Evolutionary conservation across 345 rosid species (phyloP).

Genomic region (Populus davidiana): DNA sequence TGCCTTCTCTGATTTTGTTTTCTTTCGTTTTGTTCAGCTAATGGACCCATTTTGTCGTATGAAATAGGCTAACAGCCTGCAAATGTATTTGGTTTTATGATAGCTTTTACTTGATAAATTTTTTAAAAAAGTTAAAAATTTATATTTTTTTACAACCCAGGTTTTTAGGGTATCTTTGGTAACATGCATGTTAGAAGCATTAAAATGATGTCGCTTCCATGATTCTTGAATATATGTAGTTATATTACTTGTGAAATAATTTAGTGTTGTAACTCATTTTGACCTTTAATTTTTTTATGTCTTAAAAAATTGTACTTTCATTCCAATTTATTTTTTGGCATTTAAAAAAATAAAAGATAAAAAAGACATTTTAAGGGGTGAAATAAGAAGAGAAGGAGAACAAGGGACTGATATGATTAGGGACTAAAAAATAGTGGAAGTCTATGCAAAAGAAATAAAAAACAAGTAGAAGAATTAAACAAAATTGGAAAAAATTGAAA

Average conservation of each 20-base stretch:
- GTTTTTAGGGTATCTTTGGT: neutral
- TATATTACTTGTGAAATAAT: neutral
- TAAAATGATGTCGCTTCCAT: neutral
- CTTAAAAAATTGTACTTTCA: no score
- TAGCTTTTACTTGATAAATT: neutral
- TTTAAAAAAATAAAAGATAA: no score
- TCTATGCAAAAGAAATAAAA: neutral
- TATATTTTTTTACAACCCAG: neutral
- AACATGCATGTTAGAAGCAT: no score
- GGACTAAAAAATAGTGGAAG: neutral
- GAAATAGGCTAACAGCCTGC: neutral
- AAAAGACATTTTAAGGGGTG: neutral
- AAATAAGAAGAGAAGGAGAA: no score
- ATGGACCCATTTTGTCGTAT: no score
- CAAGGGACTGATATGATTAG: neutral
- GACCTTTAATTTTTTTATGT: neutral
- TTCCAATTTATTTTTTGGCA: neutral
- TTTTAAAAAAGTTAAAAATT: no score
- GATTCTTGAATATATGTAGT: neutral
- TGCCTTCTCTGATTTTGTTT: neutral
- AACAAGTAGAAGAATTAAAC: neutral
- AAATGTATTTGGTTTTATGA: neutral
- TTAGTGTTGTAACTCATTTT: neutral
- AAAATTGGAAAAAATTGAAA: no score
- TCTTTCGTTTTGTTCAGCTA: no score